These are phyloP conservation scores for Ganoderma boninense DNA, from an alignment of 1,284 basidiomycete genomes.

Conservation along the genomic window DNA sequence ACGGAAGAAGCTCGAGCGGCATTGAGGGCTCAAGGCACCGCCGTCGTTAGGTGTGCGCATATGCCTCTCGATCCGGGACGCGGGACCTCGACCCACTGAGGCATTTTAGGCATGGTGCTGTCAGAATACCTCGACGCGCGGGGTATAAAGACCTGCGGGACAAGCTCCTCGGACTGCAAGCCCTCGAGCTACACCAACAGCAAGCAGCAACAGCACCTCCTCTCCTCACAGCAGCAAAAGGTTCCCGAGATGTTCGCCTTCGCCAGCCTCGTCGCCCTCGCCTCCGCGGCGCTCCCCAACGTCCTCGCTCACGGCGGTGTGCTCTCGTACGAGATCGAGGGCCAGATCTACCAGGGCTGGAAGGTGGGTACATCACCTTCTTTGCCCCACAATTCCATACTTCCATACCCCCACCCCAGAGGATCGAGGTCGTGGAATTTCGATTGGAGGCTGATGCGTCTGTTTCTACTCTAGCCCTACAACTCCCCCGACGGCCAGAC, in stretches of 20 bases:
- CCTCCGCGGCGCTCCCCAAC: constrained; percentile 39
- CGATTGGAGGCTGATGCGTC: constrained; percentile 1
- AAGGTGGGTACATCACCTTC: constrained; percentile 26
- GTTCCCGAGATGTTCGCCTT: constrained; percentile 36
- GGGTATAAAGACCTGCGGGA: constrained; percentile 21
- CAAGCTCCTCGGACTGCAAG: constrained; percentile 17
- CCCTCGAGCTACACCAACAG: constrained; percentile 19
- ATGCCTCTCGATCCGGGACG: background rate
- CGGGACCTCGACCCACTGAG: constrained; percentile 1
- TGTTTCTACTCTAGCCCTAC: constrained; percentile 46
- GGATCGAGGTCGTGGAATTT: background rate
- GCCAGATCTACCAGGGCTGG: constrained; percentile 60
- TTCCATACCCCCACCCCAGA: background rate
- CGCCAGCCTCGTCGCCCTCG: constrained; percentile 38
- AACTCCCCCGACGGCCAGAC: constrained; percentile 61
- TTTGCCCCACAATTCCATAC: background rate
- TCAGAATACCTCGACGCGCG: background rate
- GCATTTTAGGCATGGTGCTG: background rate
- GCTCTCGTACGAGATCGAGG: constrained; percentile 55
- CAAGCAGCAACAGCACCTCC: background rate
- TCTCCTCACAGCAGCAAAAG: constrained; percentile 8
- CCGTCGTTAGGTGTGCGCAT: background rate
- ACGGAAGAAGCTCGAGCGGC: background rate
- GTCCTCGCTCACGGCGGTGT: constrained; percentile 62
- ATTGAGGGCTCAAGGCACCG: constrained; percentile 8